Conservation (phyloP, 331 rosid genomes). For the Dryas integrifolia region DNA sequence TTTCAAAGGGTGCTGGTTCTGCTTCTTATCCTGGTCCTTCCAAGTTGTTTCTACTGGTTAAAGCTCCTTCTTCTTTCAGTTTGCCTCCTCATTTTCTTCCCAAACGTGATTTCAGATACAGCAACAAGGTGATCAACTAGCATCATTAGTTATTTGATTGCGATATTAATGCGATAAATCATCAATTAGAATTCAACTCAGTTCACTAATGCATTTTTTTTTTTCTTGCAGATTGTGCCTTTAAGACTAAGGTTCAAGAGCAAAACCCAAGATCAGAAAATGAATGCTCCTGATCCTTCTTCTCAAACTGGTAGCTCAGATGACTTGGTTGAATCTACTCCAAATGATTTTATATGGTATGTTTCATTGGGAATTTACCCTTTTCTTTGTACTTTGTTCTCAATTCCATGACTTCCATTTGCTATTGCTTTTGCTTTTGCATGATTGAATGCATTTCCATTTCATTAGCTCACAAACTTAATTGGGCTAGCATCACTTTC, state of each 20-base stretch:
- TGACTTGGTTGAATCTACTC: constrained; percentile 31
- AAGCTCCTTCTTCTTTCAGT: constrained; percentile 74
- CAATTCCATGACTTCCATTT: not conserved
- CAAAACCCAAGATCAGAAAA: constrained; percentile 44
- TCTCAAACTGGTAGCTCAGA: constrained; percentile 21
- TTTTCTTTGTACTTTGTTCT: not conserved
- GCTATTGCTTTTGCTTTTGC: no score
- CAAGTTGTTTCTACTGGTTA: constrained; percentile 73
- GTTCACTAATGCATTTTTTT: not conserved
- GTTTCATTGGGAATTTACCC: not conserved
- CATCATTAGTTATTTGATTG: not conserved
- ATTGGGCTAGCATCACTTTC: no score
- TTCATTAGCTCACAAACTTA: no score
- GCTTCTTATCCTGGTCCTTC: constrained; percentile 63
- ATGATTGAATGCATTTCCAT: not conserved
- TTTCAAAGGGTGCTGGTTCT: constrained; percentile 76
- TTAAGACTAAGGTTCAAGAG: constrained; percentile 53
- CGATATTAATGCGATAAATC: not conserved
- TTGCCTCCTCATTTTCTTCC: constrained; percentile 87
- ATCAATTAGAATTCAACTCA: not conserved
- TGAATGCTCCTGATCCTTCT: constrained; percentile 24
- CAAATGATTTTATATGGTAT: constrained; percentile 82
- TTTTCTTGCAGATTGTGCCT: constrained; percentile 58
- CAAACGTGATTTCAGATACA: constrained; percentile 72
- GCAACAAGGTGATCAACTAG: constrained; percentile 54